These are phyloP conservation scores for Arabidopsis arenosa DNA, from an alignment of 345 rosid species.

Conservation along the genomic window DNA sequence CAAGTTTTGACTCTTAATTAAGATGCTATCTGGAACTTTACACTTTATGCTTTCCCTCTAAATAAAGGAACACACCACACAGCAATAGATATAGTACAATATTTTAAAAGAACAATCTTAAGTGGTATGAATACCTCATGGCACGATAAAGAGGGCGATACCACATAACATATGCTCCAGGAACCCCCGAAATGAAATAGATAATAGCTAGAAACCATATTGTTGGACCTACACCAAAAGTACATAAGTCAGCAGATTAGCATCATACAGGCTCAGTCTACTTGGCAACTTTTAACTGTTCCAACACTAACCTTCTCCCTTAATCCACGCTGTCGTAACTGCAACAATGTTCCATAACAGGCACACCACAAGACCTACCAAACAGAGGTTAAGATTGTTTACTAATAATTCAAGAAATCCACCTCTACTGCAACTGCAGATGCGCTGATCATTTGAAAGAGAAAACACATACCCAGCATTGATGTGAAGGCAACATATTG, in stretches of 20 bases:
- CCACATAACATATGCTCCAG: conserved; percentile 90
- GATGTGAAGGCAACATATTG: conserved; percentile 95
- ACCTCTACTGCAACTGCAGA: conserved; percentile 25
- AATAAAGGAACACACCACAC: conserved; percentile 14
- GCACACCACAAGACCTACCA: conserved; percentile 79
- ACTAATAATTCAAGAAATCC: conserved; percentile 20
- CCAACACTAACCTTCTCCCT: conserved; percentile 77
- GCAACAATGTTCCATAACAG: conserved; percentile 89
- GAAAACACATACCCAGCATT: conserved; percentile 61
- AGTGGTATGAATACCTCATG: conserved; percentile 62
- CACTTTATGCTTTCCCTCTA: conserved; percentile 2
- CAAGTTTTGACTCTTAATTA: neutral
- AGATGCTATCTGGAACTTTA: conserved; percentile 3
- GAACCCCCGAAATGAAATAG: conserved; percentile 85
- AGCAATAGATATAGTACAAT: conserved; percentile 13
- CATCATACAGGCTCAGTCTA: conserved; percentile 10
- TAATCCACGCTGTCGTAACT: conserved; percentile 85
- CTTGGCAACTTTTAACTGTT: conserved; percentile 19
- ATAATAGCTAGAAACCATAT: conserved; percentile 98
- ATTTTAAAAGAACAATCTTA: conserved; percentile 5
- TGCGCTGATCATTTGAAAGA: conserved; percentile 7
- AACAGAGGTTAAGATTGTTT: conserved; percentile 8
- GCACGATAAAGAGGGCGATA: conserved; percentile 96
- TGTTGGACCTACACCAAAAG: conserved; percentile 63
- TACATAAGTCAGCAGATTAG: conserved; percentile 30